Evolutionary conservation across 768 basidiomycete species (phyloP), one percentile per base, ranked within the genome.

Genomic region (Calvatia gigantea): DNA sequence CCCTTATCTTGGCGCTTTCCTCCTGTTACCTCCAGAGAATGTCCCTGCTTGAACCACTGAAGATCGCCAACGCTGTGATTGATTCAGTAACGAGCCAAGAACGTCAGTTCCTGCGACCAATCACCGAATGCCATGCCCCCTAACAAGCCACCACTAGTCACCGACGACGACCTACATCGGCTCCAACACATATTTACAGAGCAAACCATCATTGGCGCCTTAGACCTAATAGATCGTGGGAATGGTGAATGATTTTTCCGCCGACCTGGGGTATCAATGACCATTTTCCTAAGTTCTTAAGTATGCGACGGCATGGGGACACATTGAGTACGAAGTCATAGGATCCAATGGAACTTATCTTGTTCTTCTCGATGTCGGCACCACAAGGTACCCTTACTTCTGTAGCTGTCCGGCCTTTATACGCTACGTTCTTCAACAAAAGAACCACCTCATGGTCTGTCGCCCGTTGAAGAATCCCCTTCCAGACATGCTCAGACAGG

Each of bases 371-470:
- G 72, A 75, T 58, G 70, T 78, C 45, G 58, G 66, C n/a, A 58
- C 65, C 25, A 64, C 75, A 9, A 63, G 68, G 19, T 69, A 73
- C 3, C 73, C 80, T 9, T 77, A 77, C 58, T 90, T 84, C 58
- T 92, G 91, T 66, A 80, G 85, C 12, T 93, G 90, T 62, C 86
- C 88, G 2, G 82, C 91, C 0, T 92, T 89, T 63, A 68, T 80
- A 3, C 84, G 81, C 56, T 75, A 81, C 5, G 86, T 89, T 15
- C 68, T 92, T 31, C 70, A 80, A 45, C 74, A 80, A 15, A 77
- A 79, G 42, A 77, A 80, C 1, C 83, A 89, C 63, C 63, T 84
- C 17, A 85, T 87, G 86, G 91, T 87, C 52, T 31, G 73, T 64
- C 27, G 1, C 31, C 28, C 31, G 4, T 17, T 29, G 6, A 14